phyloP scores from a whole-genome alignment of 192 early-diverging fungal genomes.

The Coemansia sp. region DNA sequence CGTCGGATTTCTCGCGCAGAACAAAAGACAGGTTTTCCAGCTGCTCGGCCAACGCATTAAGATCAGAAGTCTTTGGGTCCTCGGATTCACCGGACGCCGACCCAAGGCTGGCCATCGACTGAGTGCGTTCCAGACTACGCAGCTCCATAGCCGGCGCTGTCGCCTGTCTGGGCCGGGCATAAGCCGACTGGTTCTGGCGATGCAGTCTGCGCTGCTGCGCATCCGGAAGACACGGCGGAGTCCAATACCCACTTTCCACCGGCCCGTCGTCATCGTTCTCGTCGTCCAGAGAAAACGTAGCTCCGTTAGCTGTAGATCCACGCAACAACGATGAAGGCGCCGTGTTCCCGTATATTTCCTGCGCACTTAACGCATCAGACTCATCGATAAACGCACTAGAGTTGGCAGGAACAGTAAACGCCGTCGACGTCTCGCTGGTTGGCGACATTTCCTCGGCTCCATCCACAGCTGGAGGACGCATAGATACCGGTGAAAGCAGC shows the following conservation, averaged over 20 bases:
- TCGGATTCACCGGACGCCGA: slow-evolving; percentile 26
- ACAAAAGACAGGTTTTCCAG: slow-evolving; percentile 43
- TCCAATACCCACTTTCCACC: slow-evolving; percentile 28
- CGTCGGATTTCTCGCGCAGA: slow-evolving; percentile 49
- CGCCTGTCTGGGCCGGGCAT: slow-evolving; percentile 10
- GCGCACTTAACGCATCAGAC: neutral
- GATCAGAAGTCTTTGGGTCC: slow-evolving; percentile 41
- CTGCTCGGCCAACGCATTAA: slow-evolving; percentile 47
- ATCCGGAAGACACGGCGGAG: slow-evolving; percentile 32
- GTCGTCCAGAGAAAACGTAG: slow-evolving; percentile 46
- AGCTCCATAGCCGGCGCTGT: slow-evolving; percentile 10
- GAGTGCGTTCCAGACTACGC: slow-evolving; percentile 13
- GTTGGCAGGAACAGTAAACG: slow-evolving; percentile 22
- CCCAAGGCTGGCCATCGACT: slow-evolving; percentile 13
- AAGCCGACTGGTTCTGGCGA: slow-evolving; percentile 35
- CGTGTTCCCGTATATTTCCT: slow-evolving; percentile 6
- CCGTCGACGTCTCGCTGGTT: slow-evolving; percentile 29
- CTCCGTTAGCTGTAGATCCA: slow-evolving; percentile 45
- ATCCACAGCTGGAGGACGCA: slow-evolving; percentile 14
- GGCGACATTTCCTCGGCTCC: slow-evolving; percentile 32
- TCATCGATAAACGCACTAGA: slow-evolving; percentile 8
- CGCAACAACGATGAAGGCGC: slow-evolving; percentile 12
- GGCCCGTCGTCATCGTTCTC: slow-evolving; percentile 9
- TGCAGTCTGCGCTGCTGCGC: slow-evolving; percentile 42
- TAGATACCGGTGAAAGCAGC: slow-evolving; percentile 32